Evolutionary conservation across 352 stramenopile species (phyloP), one percentile per base, ranked within the genome.

Genomic region (Globisporangium lucens): DNA sequence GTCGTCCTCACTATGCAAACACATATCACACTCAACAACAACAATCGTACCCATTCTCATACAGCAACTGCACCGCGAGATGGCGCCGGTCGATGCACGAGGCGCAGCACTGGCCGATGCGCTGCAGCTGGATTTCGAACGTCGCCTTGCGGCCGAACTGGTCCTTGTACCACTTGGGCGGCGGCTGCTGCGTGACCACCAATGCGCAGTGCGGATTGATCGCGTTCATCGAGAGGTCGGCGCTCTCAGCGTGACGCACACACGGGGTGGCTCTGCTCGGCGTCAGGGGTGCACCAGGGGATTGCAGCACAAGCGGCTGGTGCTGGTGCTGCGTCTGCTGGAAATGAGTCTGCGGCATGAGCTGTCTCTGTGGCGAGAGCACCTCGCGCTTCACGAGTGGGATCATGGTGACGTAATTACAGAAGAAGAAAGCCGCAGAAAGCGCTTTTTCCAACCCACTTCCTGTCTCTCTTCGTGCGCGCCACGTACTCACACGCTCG

Each of bases 71-170:
- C 56, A 91, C 83, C 3, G 75, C 65, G 36, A 91, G 66, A 61
- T 89, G 75, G 35, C 80, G 72, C 63, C 89, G 82, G 17, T 85
- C 77, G 2, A 63, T 66, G 41, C 85, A 93, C 22, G 78, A 68
- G 0, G 33, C 60, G 56, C 85, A 93, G 47, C 72, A 65, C 12
- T 36, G 38, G 4, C 64, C 29, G 0, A 75, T 60, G 10, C 82
- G 70, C 27, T 73, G 68, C 49, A 93, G 74, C 3, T 60, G 65
- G 5, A 93, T 22, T 10, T 85, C 72, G 61, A 91, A 93, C 41
- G 83, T 93, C 24, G 82, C 85, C 64, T 90, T 91, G 49, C 85
- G 82, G 1, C 85, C 85, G 56, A 82, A 89, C 73, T 93, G 85
- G 68, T 93, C 85, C 66, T 93, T 93, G 73, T 91, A 93, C 82